phyloP scores from a whole-genome alignment of 108 stramenopile genomes.

The Fragilariopsis cylindrus region DNA sequence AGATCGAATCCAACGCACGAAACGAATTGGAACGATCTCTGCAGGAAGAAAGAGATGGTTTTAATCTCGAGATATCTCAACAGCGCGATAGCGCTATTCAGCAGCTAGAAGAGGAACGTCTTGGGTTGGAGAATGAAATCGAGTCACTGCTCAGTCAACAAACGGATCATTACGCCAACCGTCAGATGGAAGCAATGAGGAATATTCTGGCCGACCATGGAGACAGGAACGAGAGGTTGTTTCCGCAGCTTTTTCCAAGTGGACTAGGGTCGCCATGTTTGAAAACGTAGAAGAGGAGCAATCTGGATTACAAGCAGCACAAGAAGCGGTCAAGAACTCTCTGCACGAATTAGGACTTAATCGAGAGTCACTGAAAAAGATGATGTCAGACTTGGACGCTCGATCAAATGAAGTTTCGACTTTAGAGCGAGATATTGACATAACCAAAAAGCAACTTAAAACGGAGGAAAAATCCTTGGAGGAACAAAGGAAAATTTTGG shows the following conservation, averaged over 20 bases:
- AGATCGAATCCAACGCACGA: not conserved
- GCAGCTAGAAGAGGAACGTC: conserved; percentile 16
- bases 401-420: conserved; percentile 14
- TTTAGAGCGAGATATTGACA: conserved; percentile 9
- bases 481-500: conserved; percentile 6
- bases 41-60: conserved; percentile 15
- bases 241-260: conserved; percentile 52
- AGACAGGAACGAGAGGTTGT: conserved; percentile 46
- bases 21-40: not conserved
- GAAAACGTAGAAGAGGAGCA: conserved; percentile 26
- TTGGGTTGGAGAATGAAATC: conserved; percentile 15
- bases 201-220: conserved; percentile 28
- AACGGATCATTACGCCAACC: conserved; percentile 9
- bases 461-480: conserved; percentile 6
- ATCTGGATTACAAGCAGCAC: conserved; percentile 23
- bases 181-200: conserved; percentile 32
- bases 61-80: conserved; percentile 22
- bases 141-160: conserved; percentile 10
- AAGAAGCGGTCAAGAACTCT: conserved; percentile 14
- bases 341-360: conserved; percentile 26
- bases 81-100: conserved; percentile 16
- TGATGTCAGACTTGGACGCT: conserved; percentile 14
- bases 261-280: conserved; percentile 50
- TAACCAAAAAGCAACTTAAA: conserved; percentile 10
- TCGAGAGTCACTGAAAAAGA: conserved; percentile 28